Percentiles rank a stretch among this genome's conserved stretches.
phyloP scores from a whole-genome alignment of 83 land plant species.

The Picea mariana region DNA sequence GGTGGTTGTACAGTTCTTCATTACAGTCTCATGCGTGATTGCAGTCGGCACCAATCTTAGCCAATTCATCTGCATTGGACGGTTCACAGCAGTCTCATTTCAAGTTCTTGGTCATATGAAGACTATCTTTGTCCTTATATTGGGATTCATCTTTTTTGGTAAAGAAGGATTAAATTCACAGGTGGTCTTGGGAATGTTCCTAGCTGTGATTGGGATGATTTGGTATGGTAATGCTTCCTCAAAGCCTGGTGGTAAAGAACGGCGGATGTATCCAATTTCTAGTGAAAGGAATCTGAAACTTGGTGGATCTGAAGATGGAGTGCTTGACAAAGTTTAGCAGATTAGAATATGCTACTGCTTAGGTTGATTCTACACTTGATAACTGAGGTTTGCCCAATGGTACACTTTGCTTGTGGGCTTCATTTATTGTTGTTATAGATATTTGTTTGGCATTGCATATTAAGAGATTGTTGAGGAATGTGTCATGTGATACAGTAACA shows the following conservation, averaged over 20 bases:
- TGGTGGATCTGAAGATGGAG: conserved; percentile 19
- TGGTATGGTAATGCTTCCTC: conserved; percentile 75
- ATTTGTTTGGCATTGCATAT: neutral
- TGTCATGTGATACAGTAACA: neutral
- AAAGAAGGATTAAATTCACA: conserved; percentile 59
- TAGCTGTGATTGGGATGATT: conserved; percentile 63
- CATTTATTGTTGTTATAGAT: conserved; percentile 1
- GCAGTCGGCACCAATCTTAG: conserved; percentile 77
- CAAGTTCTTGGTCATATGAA: conserved; percentile 79
- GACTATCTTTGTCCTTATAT: conserved; percentile 57
- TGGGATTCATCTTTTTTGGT: conserved; percentile 68
- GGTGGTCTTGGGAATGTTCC: conserved; percentile 56
- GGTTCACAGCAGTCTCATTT: conserved; percentile 73
- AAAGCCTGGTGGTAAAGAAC: conserved; percentile 53
- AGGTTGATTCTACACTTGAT: neutral
- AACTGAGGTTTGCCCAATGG: conserved; percentile 5
- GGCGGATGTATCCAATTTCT: conserved; percentile 22
- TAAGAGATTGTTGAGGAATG: conserved; percentile 10
- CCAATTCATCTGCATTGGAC: conserved; percentile 73
- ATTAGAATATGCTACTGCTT: neutral
- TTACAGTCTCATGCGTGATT: conserved; percentile 63
- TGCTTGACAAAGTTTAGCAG: conserved; percentile 9
- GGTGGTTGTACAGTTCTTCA: conserved; percentile 56
- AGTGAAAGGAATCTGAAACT: conserved; percentile 22
- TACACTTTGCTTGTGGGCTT: neutral